These are phyloP conservation scores for Tremellales sp. DNA, from an alignment of 1,284 basidiomycete genomes.

Conservation along the genomic window DNA sequence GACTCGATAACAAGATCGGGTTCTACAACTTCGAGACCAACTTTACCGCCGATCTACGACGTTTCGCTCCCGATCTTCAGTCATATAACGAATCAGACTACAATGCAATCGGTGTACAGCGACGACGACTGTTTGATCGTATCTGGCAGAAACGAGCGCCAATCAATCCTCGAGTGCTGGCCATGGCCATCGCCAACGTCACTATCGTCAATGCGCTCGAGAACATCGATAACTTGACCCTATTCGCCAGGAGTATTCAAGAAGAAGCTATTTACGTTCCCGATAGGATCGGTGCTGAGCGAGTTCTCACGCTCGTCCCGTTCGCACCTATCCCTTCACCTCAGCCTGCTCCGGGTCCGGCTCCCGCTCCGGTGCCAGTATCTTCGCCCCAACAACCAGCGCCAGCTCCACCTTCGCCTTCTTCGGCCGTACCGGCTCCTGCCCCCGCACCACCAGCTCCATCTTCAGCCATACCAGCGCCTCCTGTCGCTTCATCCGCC, in stretches of 20 bases:
- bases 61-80: neutral
- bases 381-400: neutral
- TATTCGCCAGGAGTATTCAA: neutral
- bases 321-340: slow-evolving; percentile 1
- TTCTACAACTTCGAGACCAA: slow-evolving; percentile 3
- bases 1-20: slow-evolving; percentile 5
- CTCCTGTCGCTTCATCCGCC: neutral
- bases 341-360: neutral
- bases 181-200: neutral
- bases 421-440: neutral
- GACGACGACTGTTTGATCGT: neutral
- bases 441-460: neutral
- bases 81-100: neutral
- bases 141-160: neutral
- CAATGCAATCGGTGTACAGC: neutral
- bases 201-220: neutral
- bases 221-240: neutral
- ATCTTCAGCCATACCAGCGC: neutral
- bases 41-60: neutral
- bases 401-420: slow-evolving; percentile 11
- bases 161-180: neutral
- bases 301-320: neutral
- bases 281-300: neutral
- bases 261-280: neutral
- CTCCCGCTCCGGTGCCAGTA: neutral